These are phyloP conservation scores for Talaromyces verruculosus DNA, from an alignment of 2,329 filamentous ascomycete genomes.

Conservation along the genomic window DNA sequence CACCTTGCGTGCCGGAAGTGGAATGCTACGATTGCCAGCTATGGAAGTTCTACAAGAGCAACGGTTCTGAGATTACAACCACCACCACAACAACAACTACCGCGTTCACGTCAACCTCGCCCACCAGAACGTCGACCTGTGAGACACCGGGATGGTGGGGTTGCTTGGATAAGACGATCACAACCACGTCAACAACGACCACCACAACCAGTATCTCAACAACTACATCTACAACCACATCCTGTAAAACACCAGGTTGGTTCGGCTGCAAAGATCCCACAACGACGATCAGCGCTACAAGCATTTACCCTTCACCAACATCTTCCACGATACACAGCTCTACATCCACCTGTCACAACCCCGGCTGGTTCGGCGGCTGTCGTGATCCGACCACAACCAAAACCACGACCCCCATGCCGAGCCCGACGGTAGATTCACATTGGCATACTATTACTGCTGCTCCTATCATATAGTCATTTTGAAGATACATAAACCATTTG, in stretches of 20 bases:
- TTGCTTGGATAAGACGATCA: conserved; percentile 50
- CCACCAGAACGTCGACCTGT: conserved; percentile 79
- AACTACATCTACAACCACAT: conserved; percentile 36
- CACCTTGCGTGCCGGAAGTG: conserved; percentile 72
- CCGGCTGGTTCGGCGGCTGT: conserved; percentile 43
- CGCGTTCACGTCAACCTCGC: conserved; percentile 59
- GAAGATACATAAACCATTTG: conserved; percentile 1
- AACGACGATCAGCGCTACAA: conserved; percentile 33
- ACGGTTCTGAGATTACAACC: conserved; percentile 74
- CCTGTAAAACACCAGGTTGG: conserved; percentile 46
- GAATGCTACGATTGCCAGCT: conserved; percentile 83
- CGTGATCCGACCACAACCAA: conserved; percentile 35
- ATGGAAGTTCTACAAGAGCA: conserved; percentile 95
- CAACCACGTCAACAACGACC: conserved; percentile 27
- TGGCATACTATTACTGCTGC: conserved; percentile 9
- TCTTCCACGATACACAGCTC: conserved; percentile 24
- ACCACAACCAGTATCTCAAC: conserved; percentile 37
- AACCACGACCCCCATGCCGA: neutral
- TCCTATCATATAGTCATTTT: conserved; percentile 8
- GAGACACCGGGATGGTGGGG: conserved; percentile 93
- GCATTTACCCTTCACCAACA: conserved; percentile 30
- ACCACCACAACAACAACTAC: conserved; percentile 65
- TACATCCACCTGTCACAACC: conserved; percentile 38
- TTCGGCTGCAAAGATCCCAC: conserved; percentile 43
- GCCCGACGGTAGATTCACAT: neutral